A percentile compares a stretch with the other conserved stretches of the same genome.
Conservation (phyloP, 352 stramenopile genomes). For the Pythium dissotocum region DNA sequence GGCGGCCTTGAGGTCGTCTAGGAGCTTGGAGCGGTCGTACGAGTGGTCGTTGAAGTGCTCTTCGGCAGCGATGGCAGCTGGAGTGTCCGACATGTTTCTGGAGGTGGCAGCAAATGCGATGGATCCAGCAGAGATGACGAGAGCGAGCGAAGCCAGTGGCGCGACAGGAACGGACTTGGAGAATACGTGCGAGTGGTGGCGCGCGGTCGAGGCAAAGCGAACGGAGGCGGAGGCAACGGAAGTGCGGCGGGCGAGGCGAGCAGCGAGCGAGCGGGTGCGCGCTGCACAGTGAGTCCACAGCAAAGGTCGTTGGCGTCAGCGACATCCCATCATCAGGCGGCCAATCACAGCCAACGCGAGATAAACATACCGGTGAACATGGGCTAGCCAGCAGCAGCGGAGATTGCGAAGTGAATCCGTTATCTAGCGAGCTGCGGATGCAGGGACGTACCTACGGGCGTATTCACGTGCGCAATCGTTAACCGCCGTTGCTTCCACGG, state of each 20-base stretch:
- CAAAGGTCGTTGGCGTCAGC: neutral
- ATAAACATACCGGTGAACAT: conserved; percentile 19
- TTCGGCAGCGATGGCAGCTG: conserved; percentile 64
- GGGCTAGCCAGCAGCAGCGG: conserved; percentile 5
- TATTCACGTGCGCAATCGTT: neutral
- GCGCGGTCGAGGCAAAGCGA: conserved; percentile 18
- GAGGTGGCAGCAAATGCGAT: conserved; percentile 21
- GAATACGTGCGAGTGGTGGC: neutral
- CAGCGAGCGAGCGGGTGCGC: conserved; percentile 17
- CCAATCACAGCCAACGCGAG: conserved; percentile 3
- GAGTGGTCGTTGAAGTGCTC: conserved; percentile 79
- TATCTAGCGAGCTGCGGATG: neutral
- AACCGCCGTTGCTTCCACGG: neutral
- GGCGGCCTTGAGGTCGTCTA: conserved; percentile 53
- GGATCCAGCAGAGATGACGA: conserved; percentile 20
- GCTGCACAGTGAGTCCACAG: conserved; percentile 5
- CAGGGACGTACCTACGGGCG: neutral
- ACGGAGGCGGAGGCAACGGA: neutral
- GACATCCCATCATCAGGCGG: neutral
- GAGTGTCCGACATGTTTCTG: conserved; percentile 55
- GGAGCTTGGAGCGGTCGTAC: conserved; percentile 72
- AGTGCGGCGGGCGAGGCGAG: conserved; percentile 16
- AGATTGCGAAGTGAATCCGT: conserved; percentile 18
- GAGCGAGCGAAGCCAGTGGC: conserved; percentile 7
- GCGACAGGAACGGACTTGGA: conserved; percentile 3